Percentiles rank a stretch among this genome's conserved stretches.
These are phyloP conservation scores for Spathaspora passalidarum DNA, from an alignment of 805 yeast genomes.

Conservation along the genomic window DNA sequence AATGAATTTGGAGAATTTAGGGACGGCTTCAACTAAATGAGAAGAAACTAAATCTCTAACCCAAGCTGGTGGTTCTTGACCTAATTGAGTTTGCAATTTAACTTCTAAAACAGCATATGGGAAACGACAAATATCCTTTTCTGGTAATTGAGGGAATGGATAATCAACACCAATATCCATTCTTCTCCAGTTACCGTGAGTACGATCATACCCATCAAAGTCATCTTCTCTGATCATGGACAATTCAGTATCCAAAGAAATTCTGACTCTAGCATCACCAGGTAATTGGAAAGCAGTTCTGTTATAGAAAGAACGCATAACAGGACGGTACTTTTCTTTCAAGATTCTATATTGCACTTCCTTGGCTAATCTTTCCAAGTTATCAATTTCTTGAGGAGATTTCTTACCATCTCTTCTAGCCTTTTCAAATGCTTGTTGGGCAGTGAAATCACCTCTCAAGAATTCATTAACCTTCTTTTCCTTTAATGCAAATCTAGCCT, in stretches of 20 bases:
- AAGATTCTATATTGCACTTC: slow-evolving; percentile 91
- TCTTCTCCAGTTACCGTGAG: slow-evolving; percentile 95
- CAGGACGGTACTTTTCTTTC: slow-evolving; percentile 85
- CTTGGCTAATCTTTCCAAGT: slow-evolving; percentile 84
- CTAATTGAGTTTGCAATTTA: slow-evolving; percentile 93
- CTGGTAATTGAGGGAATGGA: slow-evolving; percentile 87
- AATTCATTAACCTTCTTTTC: slow-evolving; percentile 88
- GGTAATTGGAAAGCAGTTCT: slow-evolving; percentile 99
- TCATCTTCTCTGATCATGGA: slow-evolving; percentile 98
- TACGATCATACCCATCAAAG: slow-evolving; percentile 89
- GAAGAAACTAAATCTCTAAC: slow-evolving; percentile 87
- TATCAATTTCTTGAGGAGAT: slow-evolving; percentile 81
- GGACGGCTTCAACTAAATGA: slow-evolving; percentile 96
- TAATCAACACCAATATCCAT: slow-evolving; percentile 97
- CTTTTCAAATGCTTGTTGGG: slow-evolving; percentile 86
- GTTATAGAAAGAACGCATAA: slow-evolving; percentile 91
- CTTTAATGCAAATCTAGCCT: slow-evolving; percentile 90
- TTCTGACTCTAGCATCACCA: slow-evolving; percentile 98
- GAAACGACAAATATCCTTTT: slow-evolving; percentile 83
- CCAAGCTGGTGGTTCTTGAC: slow-evolving; percentile 99
- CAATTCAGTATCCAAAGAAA: slow-evolving; percentile 93
- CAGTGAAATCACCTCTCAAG: slow-evolving; percentile 79
- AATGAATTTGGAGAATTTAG: slow-evolving; percentile 94
- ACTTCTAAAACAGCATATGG: slow-evolving; percentile 98
- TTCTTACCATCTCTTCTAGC: slow-evolving; percentile 92